phyloP scores from a whole-genome alignment of 1,284 basidiomycete species.

The Trichosporon ovoides region DNA sequence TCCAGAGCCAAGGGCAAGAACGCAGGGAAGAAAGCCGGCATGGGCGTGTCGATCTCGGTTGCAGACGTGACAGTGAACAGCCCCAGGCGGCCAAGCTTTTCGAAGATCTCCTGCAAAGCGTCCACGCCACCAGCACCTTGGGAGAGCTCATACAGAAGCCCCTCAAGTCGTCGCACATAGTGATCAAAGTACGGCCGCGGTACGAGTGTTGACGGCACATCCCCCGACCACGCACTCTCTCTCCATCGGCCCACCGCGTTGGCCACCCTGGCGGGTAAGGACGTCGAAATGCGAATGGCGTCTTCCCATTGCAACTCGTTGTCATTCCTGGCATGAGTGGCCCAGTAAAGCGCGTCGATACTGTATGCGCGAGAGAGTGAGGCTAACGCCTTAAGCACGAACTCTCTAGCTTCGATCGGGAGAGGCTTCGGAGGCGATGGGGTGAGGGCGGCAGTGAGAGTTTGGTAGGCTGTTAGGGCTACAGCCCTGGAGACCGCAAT shows the following conservation, averaged over 20 bases:
- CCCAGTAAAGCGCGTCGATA: conserved; percentile 60
- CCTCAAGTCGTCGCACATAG: conserved; percentile 48
- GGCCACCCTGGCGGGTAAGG: conserved; percentile 36
- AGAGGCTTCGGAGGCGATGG: conserved; percentile 14
- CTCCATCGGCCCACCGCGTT: conserved; percentile 47
- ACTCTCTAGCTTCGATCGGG: conserved; percentile 24
- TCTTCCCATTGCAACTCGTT: conserved; percentile 39
- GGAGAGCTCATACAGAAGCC: conserved; percentile 50
- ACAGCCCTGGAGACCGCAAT: conserved; percentile 10
- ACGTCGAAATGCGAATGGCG: conserved; percentile 24
- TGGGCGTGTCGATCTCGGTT: conserved; percentile 4
- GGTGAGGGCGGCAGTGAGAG: conserved; percentile 26
- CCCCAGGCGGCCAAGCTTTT: conserved; percentile 32
- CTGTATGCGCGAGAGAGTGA: conserved; percentile 59
- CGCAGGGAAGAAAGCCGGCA: conserved; percentile 30
- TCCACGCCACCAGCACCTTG: conserved; percentile 46
- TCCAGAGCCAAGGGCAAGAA: conserved; percentile 39
- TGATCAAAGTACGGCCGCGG: conserved; percentile 55
- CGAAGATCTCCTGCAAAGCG: conserved; percentile 22
- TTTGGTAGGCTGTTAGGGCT: conserved; percentile 32
- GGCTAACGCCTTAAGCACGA: conserved; percentile 53
- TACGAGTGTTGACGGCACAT: conserved; percentile 24
- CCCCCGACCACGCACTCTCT: conserved; percentile 36
- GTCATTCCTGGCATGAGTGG: conserved; percentile 8
- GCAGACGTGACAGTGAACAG: conserved; percentile 22